Evolutionary conservation across 2,329 filamentous ascomycete species (phyloP).

Genomic region (Chalaropsis ovoidea): DNA sequence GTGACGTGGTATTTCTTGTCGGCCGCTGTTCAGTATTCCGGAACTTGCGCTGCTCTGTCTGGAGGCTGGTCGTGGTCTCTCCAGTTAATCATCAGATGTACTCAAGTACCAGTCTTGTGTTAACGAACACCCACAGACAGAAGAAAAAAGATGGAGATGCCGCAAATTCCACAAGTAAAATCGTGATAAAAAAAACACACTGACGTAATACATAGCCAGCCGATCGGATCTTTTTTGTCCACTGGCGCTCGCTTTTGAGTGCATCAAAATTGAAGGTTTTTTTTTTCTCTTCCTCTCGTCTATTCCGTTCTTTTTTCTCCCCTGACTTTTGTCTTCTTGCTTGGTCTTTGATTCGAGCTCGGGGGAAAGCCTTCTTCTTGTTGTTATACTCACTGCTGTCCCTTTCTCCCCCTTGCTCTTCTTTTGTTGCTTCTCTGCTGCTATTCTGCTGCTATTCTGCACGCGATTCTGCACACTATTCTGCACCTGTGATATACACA

Average conservation of each 20-base stretch:
- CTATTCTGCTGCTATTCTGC: not conserved
- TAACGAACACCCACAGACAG: no score
- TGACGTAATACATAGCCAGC: constrained; percentile 2
- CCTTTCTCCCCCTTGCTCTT: not conserved
- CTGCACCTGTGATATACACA: not conserved
- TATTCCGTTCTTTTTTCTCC: constrained; percentile 10
- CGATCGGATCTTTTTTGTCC: constrained; percentile 18
- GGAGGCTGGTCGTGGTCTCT: not conserved
- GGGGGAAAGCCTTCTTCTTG: not conserved
- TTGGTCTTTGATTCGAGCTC: not conserved
- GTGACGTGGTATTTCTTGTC: not conserved
- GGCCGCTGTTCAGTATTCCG: not conserved
- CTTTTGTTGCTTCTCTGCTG: not conserved
- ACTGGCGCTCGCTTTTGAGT: constrained; percentile 4
- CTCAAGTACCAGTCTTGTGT: no score
- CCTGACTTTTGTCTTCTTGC: not conserved
- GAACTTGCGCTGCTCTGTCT: no score
- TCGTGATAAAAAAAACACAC: constrained; percentile 6
- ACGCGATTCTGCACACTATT: no score
- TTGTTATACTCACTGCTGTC: not conserved
- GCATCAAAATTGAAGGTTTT: constrained; percentile 6
- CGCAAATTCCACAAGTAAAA: not conserved
- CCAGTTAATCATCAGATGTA: no score
- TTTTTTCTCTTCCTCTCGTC: not conserved
- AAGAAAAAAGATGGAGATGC: not conserved